A percentile compares a stretch with the other conserved stretches of the same genome.
Conservation (phyloP, 2,329 filamentous ascomycete species). For the Harringtonia aguacate region DNA sequence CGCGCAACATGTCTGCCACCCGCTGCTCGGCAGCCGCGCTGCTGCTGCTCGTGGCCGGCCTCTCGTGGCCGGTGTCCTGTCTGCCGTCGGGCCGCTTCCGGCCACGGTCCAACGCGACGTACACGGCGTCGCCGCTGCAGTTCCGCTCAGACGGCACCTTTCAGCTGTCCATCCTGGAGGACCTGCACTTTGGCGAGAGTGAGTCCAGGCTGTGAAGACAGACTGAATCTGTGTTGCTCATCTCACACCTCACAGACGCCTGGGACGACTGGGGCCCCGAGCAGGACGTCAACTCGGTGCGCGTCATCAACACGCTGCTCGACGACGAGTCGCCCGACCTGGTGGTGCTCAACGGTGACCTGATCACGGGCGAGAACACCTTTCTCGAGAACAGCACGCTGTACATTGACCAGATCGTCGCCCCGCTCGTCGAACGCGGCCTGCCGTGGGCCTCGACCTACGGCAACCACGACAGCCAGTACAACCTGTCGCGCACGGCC, state of each 20-base stretch:
- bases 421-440: conserved; percentile 31
- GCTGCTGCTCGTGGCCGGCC: too few species aligned
- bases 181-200: conserved; percentile 64
- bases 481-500: conserved; percentile 30
- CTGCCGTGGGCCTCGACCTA: conserved; percentile 47
- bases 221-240: too few species aligned
- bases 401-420: conserved; percentile 38
- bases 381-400: conserved; percentile 31
- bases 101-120: neutral
- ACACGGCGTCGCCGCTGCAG: conserved; percentile 14
- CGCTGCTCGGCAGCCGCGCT: too few species aligned
- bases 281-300: conserved; percentile 24
- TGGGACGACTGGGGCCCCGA: conserved; percentile 25
- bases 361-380: conserved; percentile 50
- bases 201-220: conserved; percentile 15
- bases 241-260: conserved; percentile 24
- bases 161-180: conserved; percentile 51
- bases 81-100: too few species aligned
- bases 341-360: conserved; percentile 51
- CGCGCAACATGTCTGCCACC: neutral
- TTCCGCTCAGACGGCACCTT: conserved; percentile 36
- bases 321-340: conserved; percentile 28
- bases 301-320: conserved; percentile 24
- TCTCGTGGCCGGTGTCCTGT: too few species aligned
- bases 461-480: conserved; percentile 48